Percentiles rank a stretch among this genome's conserved stretches.
Evolutionary conservation across 257 asterid genomes (phyloP).

Genomic region (Rubia yunnanensis): DNA sequence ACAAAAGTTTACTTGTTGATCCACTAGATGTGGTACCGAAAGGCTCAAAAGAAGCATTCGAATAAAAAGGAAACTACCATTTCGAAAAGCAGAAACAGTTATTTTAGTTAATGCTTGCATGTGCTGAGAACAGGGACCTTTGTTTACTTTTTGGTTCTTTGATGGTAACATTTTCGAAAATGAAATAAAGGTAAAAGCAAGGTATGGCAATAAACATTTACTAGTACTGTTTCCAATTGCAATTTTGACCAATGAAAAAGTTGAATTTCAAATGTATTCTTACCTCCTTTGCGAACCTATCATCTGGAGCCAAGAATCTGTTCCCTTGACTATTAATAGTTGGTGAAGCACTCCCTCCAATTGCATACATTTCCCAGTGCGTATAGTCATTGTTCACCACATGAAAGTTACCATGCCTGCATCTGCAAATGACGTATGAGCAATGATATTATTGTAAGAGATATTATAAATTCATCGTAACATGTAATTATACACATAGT

Average conservation of each 20-base stretch:
- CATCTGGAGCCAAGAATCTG: conserved; percentile 61
- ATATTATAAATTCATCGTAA: no score
- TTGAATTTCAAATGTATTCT: neutral
- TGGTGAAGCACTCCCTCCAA: conserved; percentile 84
- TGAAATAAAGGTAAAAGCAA: conserved; percentile 5
- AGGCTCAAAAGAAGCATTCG: neutral
- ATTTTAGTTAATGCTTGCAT: conserved; percentile 16
- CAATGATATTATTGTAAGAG: no score
- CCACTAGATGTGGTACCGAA: neutral
- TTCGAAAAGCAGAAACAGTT: neutral
- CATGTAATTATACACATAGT: no score
- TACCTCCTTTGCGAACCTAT: conserved; percentile 59
- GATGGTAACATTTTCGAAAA: conserved; percentile 9
- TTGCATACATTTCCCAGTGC: conserved; percentile 91
- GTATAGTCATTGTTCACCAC: conserved; percentile 90
- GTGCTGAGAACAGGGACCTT: conserved; percentile 10
- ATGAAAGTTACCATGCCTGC: conserved; percentile 80
- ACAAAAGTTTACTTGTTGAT: neutral
- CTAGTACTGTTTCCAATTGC: neutral
- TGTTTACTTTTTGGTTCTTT: neutral
- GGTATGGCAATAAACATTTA: neutral
- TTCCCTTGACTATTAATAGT: conserved; percentile 81
- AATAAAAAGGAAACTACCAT: neutral
- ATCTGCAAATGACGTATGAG: no score
- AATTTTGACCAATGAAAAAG: no score